Evolutionary conservation across 352 stramenopile species (phyloP), one percentile per base, ranked within the genome.

Genomic region (Globisporangium uncinulatum): DNA sequence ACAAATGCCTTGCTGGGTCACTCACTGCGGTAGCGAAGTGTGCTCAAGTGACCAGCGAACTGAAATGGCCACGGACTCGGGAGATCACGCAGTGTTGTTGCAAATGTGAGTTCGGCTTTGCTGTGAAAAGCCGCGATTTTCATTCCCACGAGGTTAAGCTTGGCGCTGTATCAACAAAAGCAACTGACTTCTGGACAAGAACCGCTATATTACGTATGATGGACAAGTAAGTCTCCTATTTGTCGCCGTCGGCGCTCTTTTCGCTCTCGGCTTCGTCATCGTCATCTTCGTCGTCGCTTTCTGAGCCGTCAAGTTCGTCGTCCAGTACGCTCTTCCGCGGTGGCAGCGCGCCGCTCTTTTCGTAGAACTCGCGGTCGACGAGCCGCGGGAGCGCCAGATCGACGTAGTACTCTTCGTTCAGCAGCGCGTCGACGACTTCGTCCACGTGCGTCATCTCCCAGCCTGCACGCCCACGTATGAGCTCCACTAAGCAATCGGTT

Each of bases 391-490:
- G 76, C 19, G 94, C 74, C 64, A 99, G 89, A 51, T 98, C 94
- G 56, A 95, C 92, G 55, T 96, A 96, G 57, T 87, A 89, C 54
- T 98, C 85, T 39, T 97, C 76, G 10, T 66, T 81, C 37, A 99
- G 72, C 36, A 99, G 74, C 54, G 93, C 75, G 60, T 99, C 95
- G 1, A 98, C 83, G 31, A 98, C 94, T 70, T 99, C 90, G 77
- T 99, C 97, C 59, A 99, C 89, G 61, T 98, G 81, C 6, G 85
- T 89, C 32, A 99, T 82, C 54, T 92, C 87, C 95, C 95, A 98
- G 15, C 89, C 87, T 75, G 56, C 17, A 7, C 20, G n/a, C 41
- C 48, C 51, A 14, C 24, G 15, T 15, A 19, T 21, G 11, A 51
- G 17, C 9, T 42, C 32, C 5, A 19, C 39, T 54, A 7, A 68